Evolutionary conservation across 805 yeast genomes (phyloP).

Genomic region (Yarrowia yakushimensis): DNA sequence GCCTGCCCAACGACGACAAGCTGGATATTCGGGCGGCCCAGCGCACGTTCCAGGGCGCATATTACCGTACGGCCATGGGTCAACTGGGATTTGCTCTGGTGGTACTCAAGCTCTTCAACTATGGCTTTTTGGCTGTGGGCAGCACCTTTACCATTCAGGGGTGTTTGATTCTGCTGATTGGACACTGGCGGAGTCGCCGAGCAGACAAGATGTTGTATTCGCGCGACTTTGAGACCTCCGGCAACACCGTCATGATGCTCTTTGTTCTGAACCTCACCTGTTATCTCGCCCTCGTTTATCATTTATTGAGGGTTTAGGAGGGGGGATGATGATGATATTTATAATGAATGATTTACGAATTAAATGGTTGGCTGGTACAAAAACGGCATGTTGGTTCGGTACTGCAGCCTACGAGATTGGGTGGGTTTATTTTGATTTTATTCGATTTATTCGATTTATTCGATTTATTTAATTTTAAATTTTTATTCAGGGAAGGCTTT

Average conservation of each 20-base stretch:
- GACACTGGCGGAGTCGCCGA: neutral
- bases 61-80: constrained; percentile 69
- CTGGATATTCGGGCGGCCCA: constrained; percentile 40
- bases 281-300: neutral
- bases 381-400: too few species aligned
- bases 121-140: constrained; percentile 64
- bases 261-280: neutral
- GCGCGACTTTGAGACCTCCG: neutral
- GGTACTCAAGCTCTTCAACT: constrained; percentile 59
- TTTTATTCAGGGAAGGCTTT: too few species aligned
- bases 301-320: neutral
- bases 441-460: too few species aligned
- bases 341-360: neutral
- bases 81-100: constrained; percentile 62
- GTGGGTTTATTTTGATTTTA: too few species aligned
- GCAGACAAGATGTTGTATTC: neutral
- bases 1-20: neutral
- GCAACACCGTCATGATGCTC: constrained; percentile 1
- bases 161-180: constrained; percentile 31
- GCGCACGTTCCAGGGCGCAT: constrained; percentile 82
- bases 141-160: constrained; percentile 63
- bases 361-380: too few species aligned
- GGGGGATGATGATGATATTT: neutral
- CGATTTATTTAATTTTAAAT: too few species aligned
- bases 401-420: neutral